phyloP scores from a whole-genome alignment of 495 filamentous ascomycete species.

The Xylaria grammica region DNA sequence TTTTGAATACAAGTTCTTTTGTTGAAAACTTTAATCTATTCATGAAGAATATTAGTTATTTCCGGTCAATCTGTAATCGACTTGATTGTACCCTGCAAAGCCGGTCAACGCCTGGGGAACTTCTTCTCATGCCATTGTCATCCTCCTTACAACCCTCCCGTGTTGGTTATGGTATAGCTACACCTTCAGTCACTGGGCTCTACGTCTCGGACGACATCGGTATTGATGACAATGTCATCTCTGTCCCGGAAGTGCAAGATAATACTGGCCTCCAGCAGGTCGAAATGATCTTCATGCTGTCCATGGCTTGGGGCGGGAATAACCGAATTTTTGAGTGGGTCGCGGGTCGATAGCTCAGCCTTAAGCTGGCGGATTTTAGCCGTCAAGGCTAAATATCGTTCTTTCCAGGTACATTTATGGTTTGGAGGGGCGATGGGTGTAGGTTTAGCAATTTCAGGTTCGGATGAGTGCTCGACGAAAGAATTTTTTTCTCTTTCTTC shows the following conservation, averaged over 20 bases:
- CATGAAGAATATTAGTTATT: not conserved
- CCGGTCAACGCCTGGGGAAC: not conserved
- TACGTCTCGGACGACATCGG: slow-evolving; percentile 33
- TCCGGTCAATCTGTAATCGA: not conserved
- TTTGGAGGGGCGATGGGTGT: slow-evolving; percentile 32
- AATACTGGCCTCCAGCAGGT: slow-evolving; percentile 51
- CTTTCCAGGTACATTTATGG: slow-evolving; percentile 43
- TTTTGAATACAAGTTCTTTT: too few species aligned
- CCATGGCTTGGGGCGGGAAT: slow-evolving; percentile 17
- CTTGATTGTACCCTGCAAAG: not conserved
- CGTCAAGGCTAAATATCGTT: slow-evolving; percentile 35
- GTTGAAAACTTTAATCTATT: not conserved
- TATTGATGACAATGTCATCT: slow-evolving; percentile 54
- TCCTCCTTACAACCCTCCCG: too few species aligned
- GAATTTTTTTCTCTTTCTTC: not conserved
- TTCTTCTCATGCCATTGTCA: not conserved
- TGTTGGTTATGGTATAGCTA: too few species aligned
- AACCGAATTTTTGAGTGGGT: slow-evolving; percentile 24
- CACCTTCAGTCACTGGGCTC: not conserved
- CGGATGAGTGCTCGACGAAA: slow-evolving; percentile 4
- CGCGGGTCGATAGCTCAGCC: slow-evolving; percentile 29
- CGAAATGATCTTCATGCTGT: slow-evolving; percentile 34
- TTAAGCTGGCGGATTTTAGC: slow-evolving; percentile 37
- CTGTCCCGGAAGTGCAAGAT: slow-evolving; percentile 49
- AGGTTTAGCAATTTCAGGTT: slow-evolving; percentile 24